phyloP scores from a whole-genome alignment of 2,329 filamentous ascomycete genomes.

The Lasiodiplodia theobromae region DNA sequence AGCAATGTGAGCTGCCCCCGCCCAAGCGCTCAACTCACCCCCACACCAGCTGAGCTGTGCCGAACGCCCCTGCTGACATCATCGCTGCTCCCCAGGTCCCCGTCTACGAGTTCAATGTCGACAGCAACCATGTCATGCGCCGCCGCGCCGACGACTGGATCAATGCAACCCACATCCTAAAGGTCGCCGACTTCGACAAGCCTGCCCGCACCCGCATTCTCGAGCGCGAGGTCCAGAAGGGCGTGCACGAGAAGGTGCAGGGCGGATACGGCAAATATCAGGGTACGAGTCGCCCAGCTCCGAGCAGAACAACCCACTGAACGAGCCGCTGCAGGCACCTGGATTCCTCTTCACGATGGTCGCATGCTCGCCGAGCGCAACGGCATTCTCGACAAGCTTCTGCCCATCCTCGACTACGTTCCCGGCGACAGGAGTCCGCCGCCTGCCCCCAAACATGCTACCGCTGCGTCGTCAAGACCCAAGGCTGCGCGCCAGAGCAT shows the following conservation, averaged over 20 bases:
- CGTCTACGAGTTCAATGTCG: slow-evolving; percentile 92
- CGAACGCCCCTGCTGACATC: slow-evolving; percentile 30
- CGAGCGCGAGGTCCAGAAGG: slow-evolving; percentile 96
- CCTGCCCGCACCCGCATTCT: slow-evolving; percentile 93
- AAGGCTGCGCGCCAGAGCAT: slow-evolving; percentile 74
- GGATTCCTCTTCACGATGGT: slow-evolving; percentile 88
- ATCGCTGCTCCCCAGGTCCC: slow-evolving; percentile 70
- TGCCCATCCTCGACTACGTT: slow-evolving; percentile 87
- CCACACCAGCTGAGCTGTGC: slow-evolving; percentile 10
- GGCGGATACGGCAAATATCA: slow-evolving; percentile 99
- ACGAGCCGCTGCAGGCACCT: slow-evolving; percentile 70
- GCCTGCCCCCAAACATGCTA: slow-evolving; percentile 88
- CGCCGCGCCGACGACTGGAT: slow-evolving; percentile 94
- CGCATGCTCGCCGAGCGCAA: slow-evolving; percentile 85
- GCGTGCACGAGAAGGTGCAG: slow-evolving; percentile 96
- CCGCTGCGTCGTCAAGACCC: slow-evolving; percentile 74
- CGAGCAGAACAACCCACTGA: background rate
- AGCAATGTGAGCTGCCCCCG: slow-evolving; percentile 58
- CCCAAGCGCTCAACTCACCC: background rate
- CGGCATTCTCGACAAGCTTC: slow-evolving; percentile 81
- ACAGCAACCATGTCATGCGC: slow-evolving; percentile 93
- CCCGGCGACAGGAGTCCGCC: slow-evolving; percentile 88
- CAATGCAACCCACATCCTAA: slow-evolving; percentile 98
- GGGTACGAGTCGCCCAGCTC: slow-evolving; percentile 60
- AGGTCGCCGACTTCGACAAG: slow-evolving; percentile 97